A percentile compares a stretch with the other conserved stretches of the same genome.
Conservation (phyloP, 2,329 filamentous ascomycete species). For the Cadophora malorum region DNA sequence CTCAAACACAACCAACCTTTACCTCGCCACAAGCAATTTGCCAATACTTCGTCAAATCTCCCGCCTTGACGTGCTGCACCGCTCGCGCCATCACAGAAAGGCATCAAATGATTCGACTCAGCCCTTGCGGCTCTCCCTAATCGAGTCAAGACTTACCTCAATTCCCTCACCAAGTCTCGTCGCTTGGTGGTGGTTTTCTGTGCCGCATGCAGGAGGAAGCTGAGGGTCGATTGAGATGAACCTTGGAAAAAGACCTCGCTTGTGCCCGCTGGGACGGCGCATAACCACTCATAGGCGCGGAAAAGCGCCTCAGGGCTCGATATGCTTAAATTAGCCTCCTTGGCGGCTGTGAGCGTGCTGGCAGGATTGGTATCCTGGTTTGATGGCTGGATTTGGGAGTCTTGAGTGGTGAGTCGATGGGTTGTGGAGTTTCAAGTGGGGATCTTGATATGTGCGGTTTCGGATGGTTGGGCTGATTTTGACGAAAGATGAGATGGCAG, state of each 20-base stretch:
- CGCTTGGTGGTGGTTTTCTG: background rate
- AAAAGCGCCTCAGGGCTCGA: slow-evolving; percentile 4
- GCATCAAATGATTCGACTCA: slow-evolving; percentile 7
- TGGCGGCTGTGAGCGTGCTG: slow-evolving; percentile 4
- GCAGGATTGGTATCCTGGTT: slow-evolving; percentile 17
- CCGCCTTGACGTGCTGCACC: background rate
- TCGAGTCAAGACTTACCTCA: background rate
- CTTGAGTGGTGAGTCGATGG: slow-evolving; percentile 1
- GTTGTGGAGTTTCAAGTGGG: no score
- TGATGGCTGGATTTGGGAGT: background rate
- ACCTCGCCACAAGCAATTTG: slow-evolving; percentile 13
- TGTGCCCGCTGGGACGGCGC: slow-evolving; percentile 4
- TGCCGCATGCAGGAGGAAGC: slow-evolving; percentile 8
- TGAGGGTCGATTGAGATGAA: slow-evolving; percentile 2
- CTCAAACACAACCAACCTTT: background rate
- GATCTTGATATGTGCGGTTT: background rate
- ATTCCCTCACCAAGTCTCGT: background rate
- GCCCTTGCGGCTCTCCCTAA: background rate
- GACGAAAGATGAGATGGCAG: background rate
- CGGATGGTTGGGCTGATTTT: background rate
- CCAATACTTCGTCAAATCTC: background rate
- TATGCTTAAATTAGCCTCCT: slow-evolving; percentile 23
- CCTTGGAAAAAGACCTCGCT: slow-evolving; percentile 1
- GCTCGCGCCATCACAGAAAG: no score
- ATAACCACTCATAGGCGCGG: slow-evolving; percentile 13